Conservation (phyloP, 306 rosid species). For the Corylus heterophylla region DNA sequence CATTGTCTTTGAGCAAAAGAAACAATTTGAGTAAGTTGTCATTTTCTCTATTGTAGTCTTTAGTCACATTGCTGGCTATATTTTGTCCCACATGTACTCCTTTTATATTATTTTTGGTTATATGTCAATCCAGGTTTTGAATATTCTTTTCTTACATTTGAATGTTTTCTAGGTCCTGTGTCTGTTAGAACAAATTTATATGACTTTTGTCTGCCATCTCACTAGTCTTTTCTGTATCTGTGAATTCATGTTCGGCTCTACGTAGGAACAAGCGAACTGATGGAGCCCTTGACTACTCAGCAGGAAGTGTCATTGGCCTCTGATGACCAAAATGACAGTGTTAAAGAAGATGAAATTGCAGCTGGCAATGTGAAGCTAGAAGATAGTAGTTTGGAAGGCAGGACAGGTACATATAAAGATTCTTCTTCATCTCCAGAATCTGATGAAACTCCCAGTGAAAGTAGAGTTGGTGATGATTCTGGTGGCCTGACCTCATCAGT, state of each 20-base stretch:
- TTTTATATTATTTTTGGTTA: background rate
- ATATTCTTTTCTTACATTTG: background rate
- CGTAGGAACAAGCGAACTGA: constrained; percentile 55
- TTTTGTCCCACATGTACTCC: background rate
- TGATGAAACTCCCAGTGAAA: constrained; percentile 41
- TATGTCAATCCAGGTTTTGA: background rate
- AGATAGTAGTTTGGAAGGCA: constrained; percentile 39
- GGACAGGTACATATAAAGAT: constrained; percentile 50
- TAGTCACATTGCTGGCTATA: background rate
- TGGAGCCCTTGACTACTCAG: constrained; percentile 71
- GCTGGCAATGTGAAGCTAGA: constrained; percentile 33
- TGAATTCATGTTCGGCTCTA: constrained; percentile 25
- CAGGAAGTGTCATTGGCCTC: constrained; percentile 61
- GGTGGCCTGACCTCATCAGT: constrained; percentile 38
- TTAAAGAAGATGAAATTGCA: constrained; percentile 33
- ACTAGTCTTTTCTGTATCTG: constrained; percentile 1
- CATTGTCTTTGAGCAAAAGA: constrained; percentile 62
- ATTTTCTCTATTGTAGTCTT: constrained; percentile 4
- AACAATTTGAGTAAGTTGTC: constrained; percentile 56
- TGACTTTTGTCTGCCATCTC: constrained; percentile 9
- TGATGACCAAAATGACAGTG: constrained; percentile 45
- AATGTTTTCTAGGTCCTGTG: background rate
- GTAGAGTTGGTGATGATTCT: constrained; percentile 54
- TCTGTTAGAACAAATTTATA: constrained; percentile 21
- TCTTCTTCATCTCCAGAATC: constrained; percentile 50